Base-by-base conservation (phyloP, 176 grass and related monocot genomes). In the Triticum turgidum region DNA sequence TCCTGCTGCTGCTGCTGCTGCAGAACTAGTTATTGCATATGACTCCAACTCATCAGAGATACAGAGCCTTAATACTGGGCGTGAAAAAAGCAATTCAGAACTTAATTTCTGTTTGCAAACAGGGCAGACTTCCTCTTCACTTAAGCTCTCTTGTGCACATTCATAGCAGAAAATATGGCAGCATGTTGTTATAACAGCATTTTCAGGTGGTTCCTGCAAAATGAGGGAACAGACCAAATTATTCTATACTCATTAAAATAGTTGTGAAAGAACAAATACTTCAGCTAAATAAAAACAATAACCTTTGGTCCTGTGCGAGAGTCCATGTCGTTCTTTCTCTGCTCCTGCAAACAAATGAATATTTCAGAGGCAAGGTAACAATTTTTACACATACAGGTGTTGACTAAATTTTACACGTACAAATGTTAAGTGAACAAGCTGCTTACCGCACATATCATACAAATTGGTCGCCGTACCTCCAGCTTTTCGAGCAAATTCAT, bases 151-250 rank as follows among this genome's bases (percentile, higher is more conserved):
- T 77, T 90, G 75, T 81, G 94, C 82, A 75, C 96, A 98, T 33
- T 95, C 93, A 62, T 94, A 89, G 71, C 96, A 98, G 88, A 98
- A 98, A 73, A 98, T 90, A 87, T 98, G 96, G 17, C 93, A 89
- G 12, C 96, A 98, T 81, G 84, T 89, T 41, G 93, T 72, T 49
- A 95, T 87, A 76, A 95, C 93, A 76, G 88, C 91, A 88, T 94
- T 80, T 78, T 95, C 93, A 44, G 96, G 96, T 91, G 91, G 91
- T 32, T 92, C 96, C 96, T 95, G 88, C 61, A 77, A 80, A 95
- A 87, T 32, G 11, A 61, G 56, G n/a, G 38, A n/a, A 47, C 51
- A 18, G 27, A 82, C 29, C 29, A 59, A 62, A 77, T 35, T 49
- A 80, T 74, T 69, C 18, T 35, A 54, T 54, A 25, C 69, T 71